Evolutionary conservation across 768 basidiomycete genomes (phyloP).

Genomic region (Boletus rubropictus): DNA sequence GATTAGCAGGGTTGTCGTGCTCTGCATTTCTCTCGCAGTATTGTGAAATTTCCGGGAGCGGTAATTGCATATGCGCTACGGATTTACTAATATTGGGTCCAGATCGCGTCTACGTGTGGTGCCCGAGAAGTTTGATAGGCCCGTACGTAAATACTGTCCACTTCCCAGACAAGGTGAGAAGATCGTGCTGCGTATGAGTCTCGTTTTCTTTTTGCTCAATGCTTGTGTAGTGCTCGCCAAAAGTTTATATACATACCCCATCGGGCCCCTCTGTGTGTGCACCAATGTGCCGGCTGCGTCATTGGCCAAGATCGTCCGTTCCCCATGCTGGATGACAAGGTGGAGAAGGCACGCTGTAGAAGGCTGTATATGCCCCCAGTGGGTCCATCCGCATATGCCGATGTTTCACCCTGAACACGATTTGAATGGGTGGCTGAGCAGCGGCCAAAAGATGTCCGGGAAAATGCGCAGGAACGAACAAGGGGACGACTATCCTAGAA

Average conservation of each 20-base stretch:
- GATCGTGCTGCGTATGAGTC: no score
- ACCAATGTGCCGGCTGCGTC: constrained; percentile 4
- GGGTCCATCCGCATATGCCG: constrained; percentile 22
- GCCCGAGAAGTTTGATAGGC: constrained; percentile 17
- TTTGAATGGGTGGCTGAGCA: constrained; percentile 20
- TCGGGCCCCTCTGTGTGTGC: not conserved
- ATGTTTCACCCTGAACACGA: constrained; percentile 13
- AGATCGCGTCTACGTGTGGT: constrained; percentile 22
- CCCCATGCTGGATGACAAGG: constrained; percentile 13
- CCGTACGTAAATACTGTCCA: constrained; percentile 24
- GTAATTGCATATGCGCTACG: constrained; percentile 26
- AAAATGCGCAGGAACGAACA: constrained; percentile 13
- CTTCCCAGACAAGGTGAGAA: constrained; percentile 25
- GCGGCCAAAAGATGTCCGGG: constrained; percentile 21
- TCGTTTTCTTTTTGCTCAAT: constrained; percentile 1
- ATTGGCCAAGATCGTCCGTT: constrained; percentile 4
- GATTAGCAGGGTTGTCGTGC: constrained; percentile 11
- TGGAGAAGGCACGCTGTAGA: constrained; percentile 13
- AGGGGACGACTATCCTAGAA: constrained; percentile 9
- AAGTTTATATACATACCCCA: constrained; percentile 2
- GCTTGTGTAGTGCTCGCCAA: not conserved
- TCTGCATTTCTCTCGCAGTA: constrained; percentile 24
- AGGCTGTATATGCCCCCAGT: constrained; percentile 3
- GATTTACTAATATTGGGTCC: constrained; percentile 23
- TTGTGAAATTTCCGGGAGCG: constrained; percentile 25